These are phyloP conservation scores for Fraxinus paxiana DNA, from an alignment of 305 asterid genomes.

Conservation along the genomic window DNA sequence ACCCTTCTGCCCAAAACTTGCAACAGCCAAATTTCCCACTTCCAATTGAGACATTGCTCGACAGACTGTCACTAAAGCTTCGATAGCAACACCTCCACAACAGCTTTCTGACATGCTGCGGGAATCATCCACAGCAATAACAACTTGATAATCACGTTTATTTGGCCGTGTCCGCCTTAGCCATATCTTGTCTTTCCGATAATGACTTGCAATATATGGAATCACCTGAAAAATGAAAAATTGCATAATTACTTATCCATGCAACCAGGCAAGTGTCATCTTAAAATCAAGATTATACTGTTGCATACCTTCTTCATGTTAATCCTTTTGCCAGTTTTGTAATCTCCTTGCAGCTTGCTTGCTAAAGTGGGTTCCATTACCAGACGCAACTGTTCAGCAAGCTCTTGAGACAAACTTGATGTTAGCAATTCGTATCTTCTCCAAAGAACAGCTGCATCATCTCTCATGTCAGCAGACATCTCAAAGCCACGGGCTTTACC, in stretches of 20 bases:
- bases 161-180: constrained; percentile 80
- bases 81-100: constrained; percentile 78
- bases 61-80: constrained; percentile 90
- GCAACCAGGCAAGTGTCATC: neutral
- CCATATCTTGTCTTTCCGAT: constrained; percentile 91
- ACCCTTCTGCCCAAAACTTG: constrained; percentile 95
- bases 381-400: constrained; percentile 89
- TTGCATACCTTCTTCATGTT: constrained; percentile 80
- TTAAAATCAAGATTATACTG: neutral
- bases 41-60: constrained; percentile 98
- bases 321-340: constrained; percentile 93
- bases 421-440: constrained; percentile 66
- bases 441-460: constrained; percentile 66
- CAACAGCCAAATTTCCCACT: constrained; percentile 85
- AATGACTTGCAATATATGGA: constrained; percentile 82
- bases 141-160: constrained; percentile 93
- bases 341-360: constrained; percentile 95
- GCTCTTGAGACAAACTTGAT: constrained; percentile 79
- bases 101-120: constrained; percentile 82
- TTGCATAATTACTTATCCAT: neutral
- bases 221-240: constrained; percentile 58
- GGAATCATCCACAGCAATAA: constrained; percentile 94
- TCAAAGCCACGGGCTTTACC: constrained; percentile 51
- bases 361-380: constrained; percentile 97
- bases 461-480: constrained; percentile 42